phyloP scores from a whole-genome alignment of 2,329 filamentous ascomycete species.

The Neodidymelliopsis sp. region DNA sequence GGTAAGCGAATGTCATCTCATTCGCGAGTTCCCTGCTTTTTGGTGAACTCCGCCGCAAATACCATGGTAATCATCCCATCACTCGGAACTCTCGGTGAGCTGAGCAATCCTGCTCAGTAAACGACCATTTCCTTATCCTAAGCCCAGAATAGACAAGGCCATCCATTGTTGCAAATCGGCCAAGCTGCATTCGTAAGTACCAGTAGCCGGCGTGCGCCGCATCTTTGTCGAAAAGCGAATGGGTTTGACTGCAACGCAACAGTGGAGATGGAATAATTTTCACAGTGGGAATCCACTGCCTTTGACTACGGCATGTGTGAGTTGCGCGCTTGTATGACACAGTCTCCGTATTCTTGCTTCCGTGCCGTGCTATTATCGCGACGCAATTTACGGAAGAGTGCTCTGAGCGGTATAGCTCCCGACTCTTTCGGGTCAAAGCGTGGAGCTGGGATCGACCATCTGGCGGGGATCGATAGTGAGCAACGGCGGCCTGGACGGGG shows the following conservation, averaged over 20 bases:
- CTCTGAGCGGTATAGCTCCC: slow-evolving; percentile 25
- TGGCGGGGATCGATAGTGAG: slow-evolving; percentile 33
- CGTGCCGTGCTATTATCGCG: slow-evolving; percentile 24
- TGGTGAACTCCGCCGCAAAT: slow-evolving; percentile 1
- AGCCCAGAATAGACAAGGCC: slow-evolving; percentile 13
- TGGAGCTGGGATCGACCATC: slow-evolving; percentile 34
- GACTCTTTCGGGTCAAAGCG: slow-evolving; percentile 18
- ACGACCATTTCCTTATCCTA: slow-evolving; percentile 4
- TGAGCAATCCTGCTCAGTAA: slow-evolving; percentile 16
- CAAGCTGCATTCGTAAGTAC: not conserved
- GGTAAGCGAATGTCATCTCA: not conserved
- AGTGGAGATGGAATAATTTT: slow-evolving; percentile 17
- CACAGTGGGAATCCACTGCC: slow-evolving; percentile 14
- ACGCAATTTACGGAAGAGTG: slow-evolving; percentile 22
- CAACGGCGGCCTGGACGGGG: slow-evolving; percentile 16
- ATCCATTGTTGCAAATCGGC: slow-evolving; percentile 8
- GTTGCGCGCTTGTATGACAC: slow-evolving; percentile 27
- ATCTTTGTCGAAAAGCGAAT: slow-evolving; percentile 8
- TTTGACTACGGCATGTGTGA: slow-evolving; percentile 13
- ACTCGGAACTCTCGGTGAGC: slow-evolving; percentile 13
- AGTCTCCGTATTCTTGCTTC: slow-evolving; percentile 18
- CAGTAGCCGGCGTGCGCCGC: slow-evolving; percentile 3
- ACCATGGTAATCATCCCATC: slow-evolving; percentile 12
- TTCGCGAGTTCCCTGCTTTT: slow-evolving; percentile 17
- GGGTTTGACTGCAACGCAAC: slow-evolving; percentile 13